Base-by-base conservation (phyloP, 768 basidiomycete genomes). In the Leccinum incarnatum region DNA sequence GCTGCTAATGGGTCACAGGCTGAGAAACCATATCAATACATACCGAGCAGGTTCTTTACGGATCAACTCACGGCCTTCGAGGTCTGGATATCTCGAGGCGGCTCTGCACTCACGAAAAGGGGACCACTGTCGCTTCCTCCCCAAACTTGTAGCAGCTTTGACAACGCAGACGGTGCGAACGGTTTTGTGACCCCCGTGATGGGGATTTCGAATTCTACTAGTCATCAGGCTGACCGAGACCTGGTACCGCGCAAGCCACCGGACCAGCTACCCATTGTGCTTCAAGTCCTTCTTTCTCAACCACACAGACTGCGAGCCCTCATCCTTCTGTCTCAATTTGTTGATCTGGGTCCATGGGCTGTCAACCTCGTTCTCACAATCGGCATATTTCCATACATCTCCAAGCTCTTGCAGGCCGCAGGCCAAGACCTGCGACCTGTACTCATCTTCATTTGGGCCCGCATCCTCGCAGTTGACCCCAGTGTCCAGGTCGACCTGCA, bases 261-360 rank as follows among this genome's bases (percentile, higher is more conserved):
- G 11, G 95, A 96, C 67, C 96, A 99, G 67, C 87, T 99, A 1
- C 96, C 97, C 6, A 97, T 98, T 56, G 95, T 99, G 10, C 84
- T 99, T 3, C 97, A 99, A 74, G 95, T 99, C 17, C 84, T 99
- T 32, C 83, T 99, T 9, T 97, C 95, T 5, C 97, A 98, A 68
- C 92, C 93, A 0, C 95, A 98, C 73, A 89, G 97, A 42, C 85
- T 98, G 5, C 87, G 94, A 7, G 97, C 97, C 2, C 86, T 99
- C 60, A 96, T 98, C 63, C 85, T 98, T 23, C 83, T 99, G 5
- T 96, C 95, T 34, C 93, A 95, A 75, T 99, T 98, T 65, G 94
- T 98, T 66, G 97, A 99, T 70, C 84, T 99, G 7, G 97, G 97
- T 0, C 95, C 97, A 12, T 98, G 97, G 96, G 97, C 97, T 0